A percentile compares a stretch with the other conserved stretches of the same genome.
Conservation (phyloP, 306 rosid species). For the Medicago ruthenica region DNA sequence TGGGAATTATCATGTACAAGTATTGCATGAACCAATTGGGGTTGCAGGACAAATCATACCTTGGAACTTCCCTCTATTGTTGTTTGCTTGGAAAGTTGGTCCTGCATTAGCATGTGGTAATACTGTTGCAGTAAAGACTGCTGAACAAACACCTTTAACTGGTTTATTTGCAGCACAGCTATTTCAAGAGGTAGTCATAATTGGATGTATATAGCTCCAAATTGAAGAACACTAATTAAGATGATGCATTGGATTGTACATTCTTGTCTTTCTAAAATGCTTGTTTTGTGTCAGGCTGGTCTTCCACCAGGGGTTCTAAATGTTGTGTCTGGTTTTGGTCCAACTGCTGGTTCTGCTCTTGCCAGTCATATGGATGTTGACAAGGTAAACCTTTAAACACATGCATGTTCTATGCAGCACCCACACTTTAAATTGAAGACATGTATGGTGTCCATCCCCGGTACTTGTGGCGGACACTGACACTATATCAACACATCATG, state of each 20-base stretch:
- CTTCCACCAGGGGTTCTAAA: not conserved
- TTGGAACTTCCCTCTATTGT: slow-evolving; percentile 91
- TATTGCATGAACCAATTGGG: slow-evolving; percentile 95
- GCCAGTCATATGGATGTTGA: slow-evolving; percentile 7
- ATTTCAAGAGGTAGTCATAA: slow-evolving; percentile 66
- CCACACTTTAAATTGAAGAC: too few relatives aligned
- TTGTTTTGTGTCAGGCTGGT: not conserved
- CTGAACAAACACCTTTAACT: slow-evolving; percentile 93
- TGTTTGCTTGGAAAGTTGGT: slow-evolving; percentile 90
- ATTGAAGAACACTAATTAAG: not conserved
- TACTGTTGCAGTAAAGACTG: slow-evolving; percentile 78
- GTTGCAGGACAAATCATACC: slow-evolving; percentile 96
- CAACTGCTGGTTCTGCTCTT: not conserved
- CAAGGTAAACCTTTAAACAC: not conserved
- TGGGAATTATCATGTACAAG: slow-evolving; percentile 73
- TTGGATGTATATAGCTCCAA: not conserved
- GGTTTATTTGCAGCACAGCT: slow-evolving; percentile 69
- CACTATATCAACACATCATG: too few relatives aligned
- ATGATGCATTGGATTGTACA: not conserved
- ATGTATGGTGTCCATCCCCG: too few relatives aligned
- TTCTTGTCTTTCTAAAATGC: not conserved
- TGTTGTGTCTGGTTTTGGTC: not conserved
- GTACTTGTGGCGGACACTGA: too few relatives aligned
- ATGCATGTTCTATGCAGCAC: not conserved
- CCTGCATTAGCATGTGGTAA: slow-evolving; percentile 94